Conservation (phyloP, 1,284 basidiomycete species). For the Cutaneotrichosporon cyanovorans region DNA sequence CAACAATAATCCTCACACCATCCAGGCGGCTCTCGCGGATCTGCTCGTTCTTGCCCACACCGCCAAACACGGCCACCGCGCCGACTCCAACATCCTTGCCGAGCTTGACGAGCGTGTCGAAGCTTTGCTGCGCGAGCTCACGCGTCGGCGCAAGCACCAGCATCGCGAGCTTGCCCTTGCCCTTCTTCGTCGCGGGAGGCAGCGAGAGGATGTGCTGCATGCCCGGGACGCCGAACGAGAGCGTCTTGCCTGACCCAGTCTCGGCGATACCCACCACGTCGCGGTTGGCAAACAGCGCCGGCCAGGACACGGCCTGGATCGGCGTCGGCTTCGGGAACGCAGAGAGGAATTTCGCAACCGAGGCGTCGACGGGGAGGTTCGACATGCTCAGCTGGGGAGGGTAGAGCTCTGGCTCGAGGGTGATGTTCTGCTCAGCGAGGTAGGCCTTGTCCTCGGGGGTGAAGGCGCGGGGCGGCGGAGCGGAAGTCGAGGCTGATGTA, state of each 20-base stretch:
- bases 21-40: conserved; percentile 55
- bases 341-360: conserved; percentile 58
- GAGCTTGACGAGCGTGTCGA: conserved; percentile 70
- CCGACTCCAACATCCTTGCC: conserved; percentile 69
- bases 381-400: conserved; percentile 72
- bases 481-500: conserved; percentile 3
- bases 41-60: conserved; percentile 81
- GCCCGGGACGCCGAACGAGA: conserved; percentile 85
- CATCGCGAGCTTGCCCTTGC: conserved; percentile 54
- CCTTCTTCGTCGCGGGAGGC: conserved; percentile 28
- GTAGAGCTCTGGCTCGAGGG: conserved; percentile 55
- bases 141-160: conserved; percentile 89
- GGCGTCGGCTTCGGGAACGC: conserved; percentile 85
- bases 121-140: conserved; percentile 89
- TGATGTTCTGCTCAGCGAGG: conserved; percentile 64
- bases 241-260: conserved; percentile 94
- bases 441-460: conserved; percentile 55
- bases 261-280: conserved; percentile 97
- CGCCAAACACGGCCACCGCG: conserved; percentile 84
- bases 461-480: conserved; percentile 26
- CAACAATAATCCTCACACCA: conserved; percentile 72
- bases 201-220: conserved; percentile 52
- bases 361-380: conserved; percentile 58
- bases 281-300: conserved; percentile 67
- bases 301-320: conserved; percentile 95